Base-by-base conservation (phyloP, 2,329 filamentous ascomycete species). In the Ceratocystis variospora region DNA sequence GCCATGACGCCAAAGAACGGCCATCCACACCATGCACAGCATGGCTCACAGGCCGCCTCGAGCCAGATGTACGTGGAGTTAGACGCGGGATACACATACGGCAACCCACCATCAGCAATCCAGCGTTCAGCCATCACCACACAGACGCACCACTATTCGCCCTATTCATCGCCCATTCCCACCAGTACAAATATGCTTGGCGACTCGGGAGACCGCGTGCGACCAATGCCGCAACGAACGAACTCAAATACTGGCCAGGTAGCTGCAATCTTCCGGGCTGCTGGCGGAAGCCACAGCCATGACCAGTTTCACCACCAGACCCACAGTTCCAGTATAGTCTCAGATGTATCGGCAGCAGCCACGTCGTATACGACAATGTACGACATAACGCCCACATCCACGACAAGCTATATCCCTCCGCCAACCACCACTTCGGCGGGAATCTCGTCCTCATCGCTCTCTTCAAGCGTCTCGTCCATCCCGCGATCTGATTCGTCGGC, bases 51-150 rank as follows among this genome's bases (percentile, higher is more conserved):
- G 15, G 69, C 37, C 37, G 37, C 77, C 22, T 78, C 76, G 63
- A 70, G 76, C 62, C 63, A 72, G 8, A 69, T 77, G 22, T 78
- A 76, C 63, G 70, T 76, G 61, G 76, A 78, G 6, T 62, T 74
- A 0, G 75, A 75, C 17, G 55, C 74, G 0, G 28, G 70, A 0
- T 76, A 76, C 46, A 71, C 72, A 2, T 78, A 77, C 33, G 63
- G 63, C n/a, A 64, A 64, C 61, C 25, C 63, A 28, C 63, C 63
- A 7, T 37, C 63, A 25, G 31, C 63, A 10, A 64, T 64, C 33
- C 63, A 64, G 33, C 48, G 50, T 5, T 46, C 61, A 10, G 61
- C 61, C 10, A 41, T 63, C 15, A n/a, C 41, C n/a, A 46, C 25
- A 15, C 25, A 31, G n/a, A 48, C 41, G 7, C 63, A 55, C n/a